Conservation (phyloP, 331 rosid genomes). For the Acacia pycnantha region DNA sequence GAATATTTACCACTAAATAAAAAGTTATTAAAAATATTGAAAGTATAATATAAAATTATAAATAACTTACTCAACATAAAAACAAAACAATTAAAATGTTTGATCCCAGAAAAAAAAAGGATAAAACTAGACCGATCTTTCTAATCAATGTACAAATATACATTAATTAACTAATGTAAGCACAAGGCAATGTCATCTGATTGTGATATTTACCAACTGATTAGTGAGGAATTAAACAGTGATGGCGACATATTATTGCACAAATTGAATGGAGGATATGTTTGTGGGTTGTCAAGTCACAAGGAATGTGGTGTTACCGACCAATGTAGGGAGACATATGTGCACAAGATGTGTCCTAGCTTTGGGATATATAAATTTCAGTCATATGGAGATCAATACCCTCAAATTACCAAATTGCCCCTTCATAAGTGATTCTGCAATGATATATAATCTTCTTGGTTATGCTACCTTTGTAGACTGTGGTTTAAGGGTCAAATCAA, state of each 20-base stretch:
- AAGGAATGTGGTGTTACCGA: constrained; percentile 36
- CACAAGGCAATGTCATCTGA: too few species aligned
- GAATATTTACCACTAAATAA: too few species aligned
- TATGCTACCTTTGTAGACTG: background rate
- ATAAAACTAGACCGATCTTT: too few species aligned
- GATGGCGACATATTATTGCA: constrained; percentile 30
- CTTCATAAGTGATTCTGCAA: background rate
- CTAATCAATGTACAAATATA: too few species aligned
- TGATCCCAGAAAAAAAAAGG: too few species aligned
- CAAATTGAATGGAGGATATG: constrained; percentile 15
- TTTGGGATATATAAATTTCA: background rate
- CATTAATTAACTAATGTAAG: too few species aligned
- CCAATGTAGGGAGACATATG: constrained; percentile 33
- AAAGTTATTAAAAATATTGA: too few species aligned
- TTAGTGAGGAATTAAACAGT: constrained; percentile 26
- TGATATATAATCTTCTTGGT: background rate
- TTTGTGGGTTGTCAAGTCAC: constrained; percentile 32
- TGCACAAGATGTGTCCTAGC: constrained; percentile 12
- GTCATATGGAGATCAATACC: background rate
- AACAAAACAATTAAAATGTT: too few species aligned
- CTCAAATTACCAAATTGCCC: constrained; percentile 11
- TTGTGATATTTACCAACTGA: constrained; percentile 37
- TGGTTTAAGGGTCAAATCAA: too few species aligned
- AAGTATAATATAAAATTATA: too few species aligned
- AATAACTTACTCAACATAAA: too few species aligned